Conservation (phyloP, 176 grass and related monocot species). For the Oryza meyeriana region DNA sequence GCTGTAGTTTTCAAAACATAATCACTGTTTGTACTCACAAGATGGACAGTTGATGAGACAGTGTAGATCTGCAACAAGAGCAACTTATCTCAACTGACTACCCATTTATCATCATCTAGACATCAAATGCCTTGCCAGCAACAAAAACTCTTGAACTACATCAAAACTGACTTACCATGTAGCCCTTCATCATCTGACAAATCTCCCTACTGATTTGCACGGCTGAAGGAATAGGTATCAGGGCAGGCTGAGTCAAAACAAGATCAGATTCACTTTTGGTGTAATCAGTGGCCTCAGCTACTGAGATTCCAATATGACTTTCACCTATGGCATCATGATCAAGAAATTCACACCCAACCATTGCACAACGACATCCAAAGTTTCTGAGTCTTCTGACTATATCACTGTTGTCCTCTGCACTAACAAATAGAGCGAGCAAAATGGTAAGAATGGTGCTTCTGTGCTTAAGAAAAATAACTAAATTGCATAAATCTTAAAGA, state of each 20-base stretch:
- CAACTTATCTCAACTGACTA: conserved; percentile 5
- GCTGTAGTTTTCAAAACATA: neutral
- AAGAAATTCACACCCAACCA: conserved; percentile 46
- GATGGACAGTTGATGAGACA: conserved; percentile 48
- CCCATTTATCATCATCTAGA: conserved; percentile 18
- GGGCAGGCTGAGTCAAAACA: conserved; percentile 36
- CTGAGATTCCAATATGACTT: conserved; percentile 49
- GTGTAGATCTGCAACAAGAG: conserved; percentile 46
- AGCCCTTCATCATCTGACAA: conserved; percentile 37
- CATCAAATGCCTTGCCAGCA: neutral
- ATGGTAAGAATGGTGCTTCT: neutral
- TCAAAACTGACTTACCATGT: conserved; percentile 20
- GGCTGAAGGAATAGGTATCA: conserved; percentile 38
- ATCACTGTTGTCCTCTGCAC: conserved; percentile 42
- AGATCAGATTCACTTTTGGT: conserved; percentile 55
- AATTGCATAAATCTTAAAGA: neutral
- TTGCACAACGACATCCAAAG: conserved; percentile 28
- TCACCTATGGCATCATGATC: conserved; percentile 51
- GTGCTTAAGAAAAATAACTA: neutral
- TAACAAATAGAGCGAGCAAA: conserved; percentile 32
- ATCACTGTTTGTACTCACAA: conserved; percentile 36
- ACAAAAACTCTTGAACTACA: conserved; percentile 20
- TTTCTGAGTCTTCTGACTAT: conserved; percentile 33
- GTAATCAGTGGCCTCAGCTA: conserved; percentile 49
- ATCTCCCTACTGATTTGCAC: conserved; percentile 41